phyloP scores from a whole-genome alignment of 768 basidiomycete genomes.

The Rhizopogon roseolus region DNA sequence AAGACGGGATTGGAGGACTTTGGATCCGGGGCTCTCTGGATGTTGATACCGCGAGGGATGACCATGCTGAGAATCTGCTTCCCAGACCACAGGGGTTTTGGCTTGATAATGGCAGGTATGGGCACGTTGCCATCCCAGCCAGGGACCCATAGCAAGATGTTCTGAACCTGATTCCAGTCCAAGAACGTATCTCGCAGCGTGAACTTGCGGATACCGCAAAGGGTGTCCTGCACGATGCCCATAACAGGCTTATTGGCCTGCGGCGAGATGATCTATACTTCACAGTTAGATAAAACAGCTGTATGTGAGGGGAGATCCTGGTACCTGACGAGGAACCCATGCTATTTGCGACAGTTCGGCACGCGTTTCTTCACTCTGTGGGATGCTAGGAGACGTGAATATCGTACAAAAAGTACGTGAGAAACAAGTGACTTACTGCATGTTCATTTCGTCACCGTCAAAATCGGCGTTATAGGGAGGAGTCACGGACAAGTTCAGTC shows the following conservation, averaged over 20 bases:
- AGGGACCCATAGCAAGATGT: constrained; percentile 96
- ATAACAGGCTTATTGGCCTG: constrained; percentile 99
- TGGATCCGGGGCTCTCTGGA: constrained; percentile 74
- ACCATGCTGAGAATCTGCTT: constrained; percentile 93
- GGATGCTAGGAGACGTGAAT: constrained; percentile 55
- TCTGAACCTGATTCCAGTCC: constrained; percentile 95
- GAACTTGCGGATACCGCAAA: constrained; percentile 96
- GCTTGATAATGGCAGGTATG: constrained; percentile 91
- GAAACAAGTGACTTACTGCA: constrained; percentile 73
- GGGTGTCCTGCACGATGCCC: constrained; percentile 99
- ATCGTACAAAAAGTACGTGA: constrained; percentile 6
- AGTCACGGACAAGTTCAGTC: constrained; percentile 95
- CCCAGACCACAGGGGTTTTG: constrained; percentile 96
- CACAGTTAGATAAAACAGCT: constrained; percentile 1
- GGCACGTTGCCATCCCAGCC: constrained; percentile 96
- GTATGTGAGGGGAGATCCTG: constrained; percentile 8
- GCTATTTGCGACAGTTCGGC: constrained; percentile 98
- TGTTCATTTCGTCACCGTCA: constrained; percentile 99
- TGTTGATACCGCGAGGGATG: constrained; percentile 95
- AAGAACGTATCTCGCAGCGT: constrained; percentile 93
- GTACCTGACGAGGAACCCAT: constrained; percentile 94
- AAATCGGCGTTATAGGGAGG: constrained; percentile 99
- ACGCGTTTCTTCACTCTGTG: constrained; percentile 96
- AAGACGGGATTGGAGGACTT: constrained; percentile 76
- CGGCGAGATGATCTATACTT: constrained; percentile 86